phyloP scores from a whole-genome alignment of 2,329 filamentous ascomycete species.

The Colletotrichum cordylinicola region DNA sequence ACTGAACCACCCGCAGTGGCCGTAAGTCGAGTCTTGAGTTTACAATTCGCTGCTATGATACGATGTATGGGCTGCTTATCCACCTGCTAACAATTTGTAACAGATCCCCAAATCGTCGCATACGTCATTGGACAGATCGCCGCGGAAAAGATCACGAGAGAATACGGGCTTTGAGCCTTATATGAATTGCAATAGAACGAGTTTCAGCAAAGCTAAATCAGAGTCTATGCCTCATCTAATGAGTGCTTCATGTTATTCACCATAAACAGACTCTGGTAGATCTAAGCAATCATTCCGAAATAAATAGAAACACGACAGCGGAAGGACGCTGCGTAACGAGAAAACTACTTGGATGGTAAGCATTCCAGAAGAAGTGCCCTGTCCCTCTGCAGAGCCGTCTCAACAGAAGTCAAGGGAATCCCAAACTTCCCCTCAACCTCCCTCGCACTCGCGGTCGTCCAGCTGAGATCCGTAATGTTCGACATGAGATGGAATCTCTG shows the following conservation, averaged over 20 bases:
- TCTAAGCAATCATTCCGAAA: accelerated
- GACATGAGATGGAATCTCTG: conserved; percentile 31
- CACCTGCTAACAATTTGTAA: accelerated
- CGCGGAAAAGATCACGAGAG: not conserved
- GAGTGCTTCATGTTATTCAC: accelerated
- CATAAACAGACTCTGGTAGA: not conserved
- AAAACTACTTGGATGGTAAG: not conserved
- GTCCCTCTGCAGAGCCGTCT: conserved; percentile 28
- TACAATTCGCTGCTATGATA: accelerated
- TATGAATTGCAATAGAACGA: not conserved
- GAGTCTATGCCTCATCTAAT: accelerated
- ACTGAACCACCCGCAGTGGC: not conserved
- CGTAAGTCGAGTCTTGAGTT: not conserved
- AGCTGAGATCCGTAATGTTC: conserved; percentile 29
- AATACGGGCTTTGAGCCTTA: not conserved
- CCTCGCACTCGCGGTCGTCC: conserved; percentile 8
- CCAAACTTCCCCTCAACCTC: conserved; percentile 30
- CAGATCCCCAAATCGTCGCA: conserved; percentile 9
- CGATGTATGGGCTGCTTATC: not conserved
- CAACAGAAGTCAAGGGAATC: conserved; percentile 32
- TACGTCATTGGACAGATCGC: not conserved
- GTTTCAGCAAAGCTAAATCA: not conserved
- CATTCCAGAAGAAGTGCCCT: conserved; percentile 22
- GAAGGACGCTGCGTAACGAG: not conserved
- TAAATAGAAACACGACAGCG: not conserved